Evolutionary conservation across 1,284 basidiomycete species (phyloP), one percentile per base, ranked within the genome.

Genomic region (Austroboletus rostrupii): DNA sequence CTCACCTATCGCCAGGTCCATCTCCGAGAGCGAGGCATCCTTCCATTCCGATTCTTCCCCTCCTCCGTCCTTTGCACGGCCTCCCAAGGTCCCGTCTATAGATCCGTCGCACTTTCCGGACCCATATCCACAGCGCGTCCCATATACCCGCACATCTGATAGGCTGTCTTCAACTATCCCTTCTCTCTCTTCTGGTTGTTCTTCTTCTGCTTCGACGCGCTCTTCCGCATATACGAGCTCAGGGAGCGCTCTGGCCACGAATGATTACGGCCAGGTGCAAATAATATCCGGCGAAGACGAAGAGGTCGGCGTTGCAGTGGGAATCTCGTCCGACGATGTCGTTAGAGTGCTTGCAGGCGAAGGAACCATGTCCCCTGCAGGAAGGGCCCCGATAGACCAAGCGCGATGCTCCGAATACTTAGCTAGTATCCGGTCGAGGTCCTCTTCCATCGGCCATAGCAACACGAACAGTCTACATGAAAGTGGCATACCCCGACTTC

Each of bases 141-240:
- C 65, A 0, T 67, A 60, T 37, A 20, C 49, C 36, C 68, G 57
- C 43, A 58, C 57, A 19, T 66, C 68, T 14, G 65, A 72, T 43
- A 68, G 73, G 53, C 66, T 72, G 7, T 68, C 71, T n/a, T 72
- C 71, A 6, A 65, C 70, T 33, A 73, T 74, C 37, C 80, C 80
- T 5, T 71, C 80, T 19, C 78, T 87, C 45, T 87, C 85, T 4
- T 84, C 82, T 5, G 76, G 78, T 37, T 78, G 78, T 45, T 86
- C 86, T 1, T 82, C 84, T 11, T 80, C 83, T 36, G 74, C 77
- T 2, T 89, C 86, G 5, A 81, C 85, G 8, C 79, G 87, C 50
- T 89, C 87, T 3, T 88, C 86, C 10, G 84, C 86, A 11, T 87
- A 87, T 62, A 83, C 85, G 21, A 83, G 75, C 61, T 81, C 79